phyloP scores from a whole-genome alignment of 805 yeast genomes.

The Ogataea ganodermae region DNA sequence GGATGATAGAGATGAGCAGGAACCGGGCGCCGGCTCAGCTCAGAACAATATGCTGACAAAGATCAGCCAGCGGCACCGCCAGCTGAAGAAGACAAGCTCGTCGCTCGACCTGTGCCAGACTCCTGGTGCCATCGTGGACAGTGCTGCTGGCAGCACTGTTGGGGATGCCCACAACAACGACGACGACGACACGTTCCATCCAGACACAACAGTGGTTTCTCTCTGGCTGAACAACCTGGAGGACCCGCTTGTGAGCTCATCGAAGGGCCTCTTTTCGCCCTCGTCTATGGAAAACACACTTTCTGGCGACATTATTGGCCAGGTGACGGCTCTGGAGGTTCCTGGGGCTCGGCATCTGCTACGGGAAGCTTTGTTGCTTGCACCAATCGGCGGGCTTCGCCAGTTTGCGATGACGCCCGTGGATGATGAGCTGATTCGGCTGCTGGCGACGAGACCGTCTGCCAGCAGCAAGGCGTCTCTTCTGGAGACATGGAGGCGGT shows the following conservation, averaged over 20 bases:
- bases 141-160: not conserved
- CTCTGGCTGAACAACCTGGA: conserved; percentile 35
- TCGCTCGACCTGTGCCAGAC: conserved; percentile 8
- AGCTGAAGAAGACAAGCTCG: conserved; percentile 18
- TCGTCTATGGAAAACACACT: conserved; percentile 13
- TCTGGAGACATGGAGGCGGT: conserved; percentile 23
- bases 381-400: conserved; percentile 46
- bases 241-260: conserved; percentile 26
- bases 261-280: conserved; percentile 24
- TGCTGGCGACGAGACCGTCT: conserved; percentile 16
- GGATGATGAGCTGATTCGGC: conserved; percentile 22
- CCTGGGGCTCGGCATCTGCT: not conserved
- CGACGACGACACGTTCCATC: conserved; percentile 26
- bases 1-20: no score
- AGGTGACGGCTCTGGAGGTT: conserved; percentile 13
- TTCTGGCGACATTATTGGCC: conserved; percentile 21
- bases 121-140: not conserved
- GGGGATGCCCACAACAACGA: not conserved
- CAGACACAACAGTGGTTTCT: conserved; percentile 30
- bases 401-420: conserved; percentile 38
- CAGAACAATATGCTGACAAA: conserved; percentile 4
- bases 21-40: conserved; percentile 11
- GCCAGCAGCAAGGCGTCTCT: conserved; percentile 19
- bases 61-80: not conserved
- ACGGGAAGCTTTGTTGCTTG: conserved; percentile 34